These are phyloP conservation scores for Podospora pseudopauciseta DNA, from an alignment of 495 filamentous ascomycete genomes.

Conservation along the genomic window DNA sequence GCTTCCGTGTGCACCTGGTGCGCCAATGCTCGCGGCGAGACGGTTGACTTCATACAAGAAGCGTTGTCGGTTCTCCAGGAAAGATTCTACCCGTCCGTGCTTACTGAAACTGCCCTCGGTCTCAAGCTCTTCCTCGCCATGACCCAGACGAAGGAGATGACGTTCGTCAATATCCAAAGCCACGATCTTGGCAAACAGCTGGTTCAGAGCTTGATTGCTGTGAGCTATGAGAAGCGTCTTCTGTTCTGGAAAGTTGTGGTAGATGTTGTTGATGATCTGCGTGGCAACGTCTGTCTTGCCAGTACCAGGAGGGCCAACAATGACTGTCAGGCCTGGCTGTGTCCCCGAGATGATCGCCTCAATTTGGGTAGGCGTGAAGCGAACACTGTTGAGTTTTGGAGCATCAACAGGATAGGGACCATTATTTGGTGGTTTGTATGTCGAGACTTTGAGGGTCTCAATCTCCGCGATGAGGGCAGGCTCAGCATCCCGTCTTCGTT, in stretches of 20 bases:
- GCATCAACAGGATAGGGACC: conserved; percentile 89
- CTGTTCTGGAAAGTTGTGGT: conserved; percentile 93
- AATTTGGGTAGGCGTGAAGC: conserved; percentile 87
- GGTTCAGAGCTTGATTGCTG: conserved; percentile 96
- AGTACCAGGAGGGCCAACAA: conserved; percentile 93
- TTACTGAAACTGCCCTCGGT: conserved; percentile 90
- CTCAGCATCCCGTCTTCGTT: conserved; percentile 74
- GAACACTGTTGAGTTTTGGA: conserved; percentile 75
- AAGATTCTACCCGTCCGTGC: conserved; percentile 89
- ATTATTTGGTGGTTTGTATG: conserved; percentile 85
- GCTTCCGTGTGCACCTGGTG: conserved; percentile 85
- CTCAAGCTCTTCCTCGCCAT: conserved; percentile 90
- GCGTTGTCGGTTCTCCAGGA: conserved; percentile 79
- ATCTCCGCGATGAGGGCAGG: conserved; percentile 53
- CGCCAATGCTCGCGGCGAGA: conserved; percentile 75
- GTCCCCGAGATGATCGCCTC: conserved; percentile 91
- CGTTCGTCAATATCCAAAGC: conserved; percentile 92
- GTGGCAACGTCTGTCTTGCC: conserved; percentile 98
- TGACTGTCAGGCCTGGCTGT: conserved; percentile 90
- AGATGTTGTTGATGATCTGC: conserved; percentile 98
- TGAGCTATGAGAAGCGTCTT: conserved; percentile 92
- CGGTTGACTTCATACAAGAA: conserved; percentile 84
- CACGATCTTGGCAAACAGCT: conserved; percentile 98
- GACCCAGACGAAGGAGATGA: conserved; percentile 87
- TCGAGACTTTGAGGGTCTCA: conserved; percentile 74